phyloP scores from a whole-genome alignment of 129 eudicot species.

The Rutidosis leptorrhynchoides region DNA sequence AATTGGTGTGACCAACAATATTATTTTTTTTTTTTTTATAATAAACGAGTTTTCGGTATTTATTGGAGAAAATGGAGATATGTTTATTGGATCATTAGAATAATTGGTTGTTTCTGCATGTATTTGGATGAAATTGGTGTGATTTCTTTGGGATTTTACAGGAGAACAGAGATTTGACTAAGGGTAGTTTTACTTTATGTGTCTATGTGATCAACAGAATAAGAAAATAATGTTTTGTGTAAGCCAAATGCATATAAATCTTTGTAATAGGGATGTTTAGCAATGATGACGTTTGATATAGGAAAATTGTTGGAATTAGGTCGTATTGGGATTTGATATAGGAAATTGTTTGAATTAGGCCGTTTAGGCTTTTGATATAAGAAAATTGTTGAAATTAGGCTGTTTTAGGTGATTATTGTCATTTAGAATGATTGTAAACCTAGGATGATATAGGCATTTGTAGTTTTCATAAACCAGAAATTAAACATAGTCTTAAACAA shows the following conservation, averaged over 20 bases:
- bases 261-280: background rate
- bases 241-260: background rate
- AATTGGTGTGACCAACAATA: slow-evolving; percentile 11
- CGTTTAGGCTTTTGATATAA: background rate
- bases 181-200: background rate
- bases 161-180: background rate
- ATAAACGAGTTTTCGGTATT: background rate
- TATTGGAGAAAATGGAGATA: background rate
- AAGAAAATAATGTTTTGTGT: background rate
- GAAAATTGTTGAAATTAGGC: background rate
- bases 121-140: background rate
- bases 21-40: background rate
- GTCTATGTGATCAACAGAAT: background rate
- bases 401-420: background rate
- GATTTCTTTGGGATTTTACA: background rate
- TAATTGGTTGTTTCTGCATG: background rate
- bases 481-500: background rate
- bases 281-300: background rate
- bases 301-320: background rate
- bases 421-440: background rate
- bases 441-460: background rate
- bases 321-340: background rate
- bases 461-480: background rate
- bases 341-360: background rate
- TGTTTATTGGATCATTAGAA: background rate